A percentile compares a stretch with the other conserved stretches of the same genome.
Evolutionary conservation across 805 yeast species (phyloP).

Genomic region (Wickerhamomyces queroliae): DNA sequence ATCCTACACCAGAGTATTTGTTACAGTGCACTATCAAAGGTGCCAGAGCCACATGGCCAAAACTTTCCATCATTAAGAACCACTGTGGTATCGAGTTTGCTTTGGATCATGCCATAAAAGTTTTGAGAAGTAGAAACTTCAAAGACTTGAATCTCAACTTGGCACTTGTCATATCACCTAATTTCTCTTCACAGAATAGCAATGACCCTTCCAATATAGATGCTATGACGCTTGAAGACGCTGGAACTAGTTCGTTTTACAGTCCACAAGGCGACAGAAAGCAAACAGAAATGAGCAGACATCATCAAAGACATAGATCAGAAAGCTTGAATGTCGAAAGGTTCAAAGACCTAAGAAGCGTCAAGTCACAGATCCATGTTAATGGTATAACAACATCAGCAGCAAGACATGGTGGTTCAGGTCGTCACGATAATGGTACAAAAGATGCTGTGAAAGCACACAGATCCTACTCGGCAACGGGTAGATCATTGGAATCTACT

Average conservation of each 20-base stretch:
- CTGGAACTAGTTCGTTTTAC: neutral
- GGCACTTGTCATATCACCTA: slow-evolving; percentile 20
- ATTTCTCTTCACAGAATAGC: neutral
- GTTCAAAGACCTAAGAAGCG: slow-evolving; percentile 12
- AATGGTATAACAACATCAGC: neutral
- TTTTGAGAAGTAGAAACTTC: slow-evolving; percentile 56
- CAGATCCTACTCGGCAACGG: slow-evolving; percentile 1
- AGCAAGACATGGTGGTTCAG: slow-evolving; percentile 3
- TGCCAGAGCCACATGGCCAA: slow-evolving; percentile 92
- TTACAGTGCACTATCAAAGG: slow-evolving; percentile 72
- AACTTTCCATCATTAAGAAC: slow-evolving; percentile 75
- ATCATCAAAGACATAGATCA: slow-evolving; percentile 21
- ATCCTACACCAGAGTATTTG: slow-evolving; percentile 78
- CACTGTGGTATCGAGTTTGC: slow-evolving; percentile 90
- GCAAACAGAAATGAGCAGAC: neutral
- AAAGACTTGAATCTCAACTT: slow-evolving; percentile 23
- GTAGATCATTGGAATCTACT: neutral
- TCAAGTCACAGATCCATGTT: slow-evolving; percentile 13
- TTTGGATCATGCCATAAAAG: slow-evolving; percentile 72
- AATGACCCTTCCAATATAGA: slow-evolving; percentile 1
- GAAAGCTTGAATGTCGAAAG: slow-evolving; percentile 16
- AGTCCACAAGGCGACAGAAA: neutral
- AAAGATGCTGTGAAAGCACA: neutral
- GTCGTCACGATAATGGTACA: neutral
- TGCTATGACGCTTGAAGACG: slow-evolving; percentile 2